A percentile compares a stretch with the other conserved stretches of the same genome.
phyloP scores from a whole-genome alignment of 495 filamentous ascomycete genomes.

The Halenospora varia region DNA sequence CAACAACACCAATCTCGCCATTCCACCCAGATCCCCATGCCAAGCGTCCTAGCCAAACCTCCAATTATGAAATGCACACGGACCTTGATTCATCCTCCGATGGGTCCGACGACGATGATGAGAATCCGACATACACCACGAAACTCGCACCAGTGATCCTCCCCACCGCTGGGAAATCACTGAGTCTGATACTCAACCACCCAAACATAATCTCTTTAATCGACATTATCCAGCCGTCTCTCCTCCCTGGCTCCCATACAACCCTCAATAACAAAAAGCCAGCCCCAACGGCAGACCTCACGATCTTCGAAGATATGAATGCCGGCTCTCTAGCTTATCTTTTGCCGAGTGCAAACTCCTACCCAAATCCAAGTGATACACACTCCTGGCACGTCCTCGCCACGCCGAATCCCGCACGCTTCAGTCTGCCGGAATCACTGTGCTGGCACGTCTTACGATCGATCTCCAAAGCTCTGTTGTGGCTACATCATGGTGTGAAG shows the following conservation, averaged over 20 bases:
- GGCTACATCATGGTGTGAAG: conserved; percentile 24
- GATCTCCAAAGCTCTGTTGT: conserved; percentile 18
- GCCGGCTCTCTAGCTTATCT: conserved; percentile 19
- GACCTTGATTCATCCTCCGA: not conserved
- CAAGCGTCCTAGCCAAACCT: too few relatives aligned
- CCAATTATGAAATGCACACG: too few relatives aligned
- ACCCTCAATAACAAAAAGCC: not conserved
- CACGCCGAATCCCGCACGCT: conserved; percentile 16
- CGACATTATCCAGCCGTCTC: conserved; percentile 18
- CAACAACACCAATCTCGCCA: too few relatives aligned
- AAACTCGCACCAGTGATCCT: conserved; percentile 16
- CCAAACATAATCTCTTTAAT: conserved; percentile 24
- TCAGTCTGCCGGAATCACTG: conserved; percentile 20
- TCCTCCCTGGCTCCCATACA: not conserved
- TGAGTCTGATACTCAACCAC: conserved; percentile 23
- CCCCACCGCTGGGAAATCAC: conserved; percentile 7
- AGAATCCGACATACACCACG: conserved; percentile 1
- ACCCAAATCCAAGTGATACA: conserved; percentile 8
- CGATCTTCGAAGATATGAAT: conserved; percentile 25
- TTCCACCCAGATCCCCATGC: too few relatives aligned
- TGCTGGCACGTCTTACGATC: conserved; percentile 24
- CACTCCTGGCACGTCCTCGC: conserved; percentile 10
- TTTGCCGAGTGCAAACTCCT: conserved; percentile 3
- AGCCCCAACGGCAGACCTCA: conserved; percentile 10
- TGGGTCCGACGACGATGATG: not conserved